phyloP scores from a whole-genome alignment of 2,329 filamentous ascomycete species.

The Arthrobotrys iridis region DNA sequence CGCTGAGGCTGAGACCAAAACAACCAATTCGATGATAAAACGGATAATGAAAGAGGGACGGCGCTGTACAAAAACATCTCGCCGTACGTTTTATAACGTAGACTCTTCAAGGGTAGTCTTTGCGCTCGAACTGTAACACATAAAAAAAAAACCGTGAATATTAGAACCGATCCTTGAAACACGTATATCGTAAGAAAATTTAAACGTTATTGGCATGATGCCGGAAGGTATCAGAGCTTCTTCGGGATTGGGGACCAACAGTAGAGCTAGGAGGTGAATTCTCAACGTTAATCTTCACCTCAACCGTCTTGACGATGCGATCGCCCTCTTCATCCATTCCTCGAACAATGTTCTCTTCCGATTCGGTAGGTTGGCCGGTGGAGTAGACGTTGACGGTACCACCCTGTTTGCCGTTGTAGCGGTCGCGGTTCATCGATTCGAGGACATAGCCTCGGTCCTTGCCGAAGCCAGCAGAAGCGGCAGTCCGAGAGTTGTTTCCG shows the following conservation, averaged over 20 bases:
- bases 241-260: slow-evolving; percentile 54
- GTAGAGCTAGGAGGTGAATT: slow-evolving; percentile 53
- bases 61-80: neutral
- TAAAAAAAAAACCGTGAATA: slow-evolving; percentile 46
- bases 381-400: slow-evolving; percentile 54
- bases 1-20: slow-evolving; percentile 14
- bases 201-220: slow-evolving; percentile 45
- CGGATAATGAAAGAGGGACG: slow-evolving; percentile 9
- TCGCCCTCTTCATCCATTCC: slow-evolving; percentile 50
- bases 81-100: neutral
- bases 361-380: slow-evolving; percentile 51
- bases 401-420: slow-evolving; percentile 51
- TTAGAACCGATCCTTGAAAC: slow-evolving; percentile 50
- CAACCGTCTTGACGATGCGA: slow-evolving; percentile 56
- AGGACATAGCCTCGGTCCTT: slow-evolving; percentile 52
- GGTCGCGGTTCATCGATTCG: slow-evolving; percentile 54
- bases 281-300: slow-evolving; percentile 57
- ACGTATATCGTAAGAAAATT: slow-evolving; percentile 33
- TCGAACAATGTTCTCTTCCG: slow-evolving; percentile 56
- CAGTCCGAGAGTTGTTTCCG: slow-evolving; percentile 41
- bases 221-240: slow-evolving; percentile 52
- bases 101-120: slow-evolving; percentile 46
- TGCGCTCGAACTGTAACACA: slow-evolving; percentile 48
- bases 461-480: slow-evolving; percentile 45
- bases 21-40: neutral